These are phyloP conservation scores for Arachnomyces sp. DNA, from an alignment of 2,329 filamentous ascomycete species.

Conservation along the genomic window DNA sequence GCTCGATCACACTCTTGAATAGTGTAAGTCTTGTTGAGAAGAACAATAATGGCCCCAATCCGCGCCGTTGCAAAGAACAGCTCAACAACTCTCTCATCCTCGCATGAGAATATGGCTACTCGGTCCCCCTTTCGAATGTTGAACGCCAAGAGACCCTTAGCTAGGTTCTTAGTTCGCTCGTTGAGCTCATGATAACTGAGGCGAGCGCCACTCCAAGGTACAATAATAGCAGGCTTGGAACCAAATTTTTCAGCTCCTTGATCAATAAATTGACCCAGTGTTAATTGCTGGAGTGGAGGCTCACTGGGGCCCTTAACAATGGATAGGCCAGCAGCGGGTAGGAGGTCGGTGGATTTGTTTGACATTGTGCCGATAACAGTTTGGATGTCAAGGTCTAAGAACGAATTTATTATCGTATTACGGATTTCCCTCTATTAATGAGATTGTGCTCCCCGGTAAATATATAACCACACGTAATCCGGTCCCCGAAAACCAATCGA, in stretches of 20 bases:
- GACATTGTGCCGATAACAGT: too few relatives aligned
- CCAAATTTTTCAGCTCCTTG: constrained; percentile 57
- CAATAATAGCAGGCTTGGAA: constrained; percentile 61
- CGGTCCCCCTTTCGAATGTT: constrained; percentile 61
- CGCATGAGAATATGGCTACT: constrained; percentile 64
- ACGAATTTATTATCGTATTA: too few relatives aligned
- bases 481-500: too few relatives aligned
- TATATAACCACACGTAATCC: too few relatives aligned
- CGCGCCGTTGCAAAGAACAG: constrained; percentile 65
- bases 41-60: constrained; percentile 61
- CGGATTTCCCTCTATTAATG: too few relatives aligned
- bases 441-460: too few relatives aligned
- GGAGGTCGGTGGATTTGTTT: too few relatives aligned
- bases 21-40: constrained; percentile 77
- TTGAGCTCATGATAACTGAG: constrained; percentile 64
- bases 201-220: constrained; percentile 65
- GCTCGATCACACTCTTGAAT: constrained; percentile 63
- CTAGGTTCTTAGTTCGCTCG: constrained; percentile 52
- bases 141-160: constrained; percentile 57
- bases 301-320: constrained; percentile 61
- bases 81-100: constrained; percentile 51
- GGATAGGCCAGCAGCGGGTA: too few relatives aligned
- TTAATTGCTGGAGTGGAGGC: constrained; percentile 62
- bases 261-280: constrained; percentile 65
- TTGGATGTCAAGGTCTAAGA: too few relatives aligned